A percentile compares a stretch with the other conserved stretches of the same genome.
Evolutionary conservation across 805 yeast species (phyloP).

Genomic region (Nakazawaea ishiwadae): DNA sequence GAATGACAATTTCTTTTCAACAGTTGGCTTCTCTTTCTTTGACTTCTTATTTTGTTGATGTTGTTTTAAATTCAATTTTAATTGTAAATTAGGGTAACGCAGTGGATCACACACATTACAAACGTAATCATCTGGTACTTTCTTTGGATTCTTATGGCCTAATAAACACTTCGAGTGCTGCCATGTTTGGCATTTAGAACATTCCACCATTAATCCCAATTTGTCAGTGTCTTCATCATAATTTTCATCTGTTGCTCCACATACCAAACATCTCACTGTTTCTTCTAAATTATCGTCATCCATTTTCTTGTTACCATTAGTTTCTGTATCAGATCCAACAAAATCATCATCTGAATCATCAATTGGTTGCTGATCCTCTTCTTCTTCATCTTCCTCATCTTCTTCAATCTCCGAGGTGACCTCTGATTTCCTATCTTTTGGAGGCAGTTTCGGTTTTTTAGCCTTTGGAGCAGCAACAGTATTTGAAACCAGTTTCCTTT

Average conservation of each 20-base stretch:
- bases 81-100: slow-evolving; percentile 29
- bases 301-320: slow-evolving; percentile 1
- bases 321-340: not conserved
- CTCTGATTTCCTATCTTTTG: too few relatives aligned
- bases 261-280: slow-evolving; percentile 52
- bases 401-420: slow-evolving; percentile 14
- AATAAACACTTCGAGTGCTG: slow-evolving; percentile 66
- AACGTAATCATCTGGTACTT: slow-evolving; percentile 41
- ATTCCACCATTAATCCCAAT: slow-evolving; percentile 57
- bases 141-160: slow-evolving; percentile 30
- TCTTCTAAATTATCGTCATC: slow-evolving; percentile 32
- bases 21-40: slow-evolving; percentile 16
- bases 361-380: slow-evolving; percentile 14
- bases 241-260: slow-evolving; percentile 55
- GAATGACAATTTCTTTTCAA: slow-evolving; percentile 16
- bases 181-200: slow-evolving; percentile 67
- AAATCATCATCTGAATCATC: slow-evolving; percentile 20
- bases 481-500: slow-evolving; percentile 12
- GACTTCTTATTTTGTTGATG: slow-evolving; percentile 17
- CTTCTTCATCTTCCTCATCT: slow-evolving; percentile 13
- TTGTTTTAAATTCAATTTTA: slow-evolving; percentile 25
- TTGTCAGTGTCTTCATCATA: slow-evolving; percentile 53
- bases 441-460: too few relatives aligned
- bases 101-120: slow-evolving; percentile 53
- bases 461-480: slow-evolving; percentile 12